Evolutionary conservation across 768 basidiomycete genomes (phyloP).

Genomic region (Leccinum imitatum): DNA sequence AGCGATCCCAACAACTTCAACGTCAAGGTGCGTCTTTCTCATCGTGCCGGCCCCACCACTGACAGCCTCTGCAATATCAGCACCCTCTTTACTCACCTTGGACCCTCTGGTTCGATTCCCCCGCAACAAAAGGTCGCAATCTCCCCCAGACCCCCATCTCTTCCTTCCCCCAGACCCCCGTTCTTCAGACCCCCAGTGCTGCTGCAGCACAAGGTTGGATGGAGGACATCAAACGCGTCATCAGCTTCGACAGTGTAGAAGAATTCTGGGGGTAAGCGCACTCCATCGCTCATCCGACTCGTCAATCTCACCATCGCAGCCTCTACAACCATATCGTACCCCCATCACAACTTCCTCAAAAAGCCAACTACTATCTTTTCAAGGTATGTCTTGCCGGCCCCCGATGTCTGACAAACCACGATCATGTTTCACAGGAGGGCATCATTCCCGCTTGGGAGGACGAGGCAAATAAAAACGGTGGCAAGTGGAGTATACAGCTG

Average conservation of each 20-base stretch:
- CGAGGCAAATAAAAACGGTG: constrained; percentile 93
- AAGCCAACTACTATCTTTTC: constrained; percentile 99
- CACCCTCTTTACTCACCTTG: constrained; percentile 93
- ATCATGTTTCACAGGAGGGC: constrained; percentile 59
- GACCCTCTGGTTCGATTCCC: constrained; percentile 99
- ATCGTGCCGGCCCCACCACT: not conserved
- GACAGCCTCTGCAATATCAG: constrained; percentile 39
- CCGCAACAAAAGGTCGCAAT: constrained; percentile 85
- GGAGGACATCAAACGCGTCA: constrained; percentile 97
- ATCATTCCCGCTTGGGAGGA: constrained; percentile 99
- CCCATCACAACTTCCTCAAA: constrained; percentile 87
- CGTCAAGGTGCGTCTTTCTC: constrained; percentile 69
- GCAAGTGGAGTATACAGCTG: constrained; percentile 98
- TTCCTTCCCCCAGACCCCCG: constrained; percentile 74
- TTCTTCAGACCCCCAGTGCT: constrained; percentile 69
- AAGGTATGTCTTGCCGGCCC: constrained; percentile 54
- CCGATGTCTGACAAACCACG: constrained; percentile 1
- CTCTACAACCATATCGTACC: constrained; percentile 97
- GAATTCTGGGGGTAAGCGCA: constrained; percentile 94
- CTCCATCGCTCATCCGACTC: not conserved
- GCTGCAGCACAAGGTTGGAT: constrained; percentile 90
- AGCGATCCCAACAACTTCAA: constrained; percentile 92
- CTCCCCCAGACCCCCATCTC: constrained; percentile 80
- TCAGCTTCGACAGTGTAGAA: constrained; percentile 94
- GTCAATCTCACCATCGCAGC: constrained; percentile 39